Evolutionary conservation across 805 yeast genomes (phyloP).

Genomic region (Pichia heedii): DNA sequence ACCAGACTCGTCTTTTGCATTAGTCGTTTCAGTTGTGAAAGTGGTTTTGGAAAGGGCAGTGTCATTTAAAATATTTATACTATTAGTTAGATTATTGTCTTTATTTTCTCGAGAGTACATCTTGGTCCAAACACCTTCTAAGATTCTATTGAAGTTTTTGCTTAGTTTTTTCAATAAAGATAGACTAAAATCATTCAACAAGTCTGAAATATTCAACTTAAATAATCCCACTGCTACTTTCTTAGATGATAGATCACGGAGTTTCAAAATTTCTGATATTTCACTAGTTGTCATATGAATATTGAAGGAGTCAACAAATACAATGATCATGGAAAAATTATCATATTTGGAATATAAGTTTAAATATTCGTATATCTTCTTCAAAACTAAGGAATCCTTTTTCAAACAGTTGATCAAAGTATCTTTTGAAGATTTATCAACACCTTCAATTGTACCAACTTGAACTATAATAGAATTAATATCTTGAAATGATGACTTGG

Average conservation of each 20-base stretch:
- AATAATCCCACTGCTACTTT: constrained; percentile 7
- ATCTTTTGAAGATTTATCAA: background rate
- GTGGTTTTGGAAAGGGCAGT: background rate
- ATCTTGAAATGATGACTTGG: constrained; percentile 30
- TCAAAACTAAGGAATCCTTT: constrained; percentile 7
- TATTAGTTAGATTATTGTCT: background rate
- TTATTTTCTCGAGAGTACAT: background rate
- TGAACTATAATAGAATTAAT: constrained; percentile 41
- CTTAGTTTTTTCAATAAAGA: background rate
- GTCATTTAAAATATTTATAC: background rate
- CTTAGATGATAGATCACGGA: background rate
- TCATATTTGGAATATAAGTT: background rate
- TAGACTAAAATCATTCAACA: background rate
- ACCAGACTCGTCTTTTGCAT: background rate
- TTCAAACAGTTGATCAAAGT: constrained; percentile 1
- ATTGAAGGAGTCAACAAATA: constrained; percentile 7
- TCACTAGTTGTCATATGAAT: background rate
- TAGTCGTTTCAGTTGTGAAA: background rate
- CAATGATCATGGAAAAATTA: constrained; percentile 9
- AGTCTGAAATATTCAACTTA: background rate
- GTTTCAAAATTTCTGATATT: constrained; percentile 4
- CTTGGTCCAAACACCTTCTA: constrained; percentile 5
- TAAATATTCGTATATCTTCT: constrained; percentile 6
- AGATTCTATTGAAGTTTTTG: background rate
- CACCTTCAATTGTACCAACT: constrained; percentile 33